phyloP scores from a whole-genome alignment of 2,329 filamentous ascomycete genomes.

The Cercospora sesami region DNA sequence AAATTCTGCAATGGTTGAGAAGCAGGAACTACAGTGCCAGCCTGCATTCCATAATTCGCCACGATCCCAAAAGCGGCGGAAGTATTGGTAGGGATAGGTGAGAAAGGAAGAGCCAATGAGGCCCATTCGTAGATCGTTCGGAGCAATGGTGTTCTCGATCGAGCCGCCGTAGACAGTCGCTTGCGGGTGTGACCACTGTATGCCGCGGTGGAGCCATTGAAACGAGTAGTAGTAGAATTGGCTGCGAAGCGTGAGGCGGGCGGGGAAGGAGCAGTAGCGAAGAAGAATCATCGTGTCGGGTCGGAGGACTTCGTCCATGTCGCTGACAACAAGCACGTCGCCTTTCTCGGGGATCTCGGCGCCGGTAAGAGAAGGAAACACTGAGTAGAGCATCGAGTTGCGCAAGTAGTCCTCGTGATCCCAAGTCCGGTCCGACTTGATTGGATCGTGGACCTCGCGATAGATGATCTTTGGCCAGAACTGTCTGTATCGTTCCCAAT shows the following conservation, averaged over 20 bases:
- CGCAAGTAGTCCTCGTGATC: slow-evolving; percentile 55
- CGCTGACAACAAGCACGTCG: slow-evolving; percentile 61
- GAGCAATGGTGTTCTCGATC: slow-evolving; percentile 50
- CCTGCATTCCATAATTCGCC: slow-evolving; percentile 52
- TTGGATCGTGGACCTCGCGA: slow-evolving; percentile 51
- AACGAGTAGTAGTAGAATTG: slow-evolving; percentile 36
- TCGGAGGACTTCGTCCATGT: slow-evolving; percentile 62
- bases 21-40: slow-evolving; percentile 65
- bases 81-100: slow-evolving; percentile 43
- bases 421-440: slow-evolving; percentile 47
- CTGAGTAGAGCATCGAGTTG: slow-evolving; percentile 60
- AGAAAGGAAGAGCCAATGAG: slow-evolving; percentile 44
- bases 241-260: slow-evolving; percentile 31
- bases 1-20: slow-evolving; percentile 56
- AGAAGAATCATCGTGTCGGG: slow-evolving; percentile 30
- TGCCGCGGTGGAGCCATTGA: slow-evolving; percentile 31
- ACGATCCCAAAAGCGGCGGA: slow-evolving; percentile 42
- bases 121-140: slow-evolving; percentile 55
- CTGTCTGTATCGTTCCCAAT: slow-evolving; percentile 53
- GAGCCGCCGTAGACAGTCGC: slow-evolving; percentile 56
- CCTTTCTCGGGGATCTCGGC: slow-evolving; percentile 45
- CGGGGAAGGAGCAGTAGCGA: slow-evolving; percentile 32
- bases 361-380: slow-evolving; percentile 52
- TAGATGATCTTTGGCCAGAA: slow-evolving; percentile 64
- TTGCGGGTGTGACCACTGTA: slow-evolving; percentile 59